Evolutionary conservation across 306 rosid genomes (phyloP), one percentile per base, ranked within the genome.

Genomic region (Geum urbanum): DNA sequence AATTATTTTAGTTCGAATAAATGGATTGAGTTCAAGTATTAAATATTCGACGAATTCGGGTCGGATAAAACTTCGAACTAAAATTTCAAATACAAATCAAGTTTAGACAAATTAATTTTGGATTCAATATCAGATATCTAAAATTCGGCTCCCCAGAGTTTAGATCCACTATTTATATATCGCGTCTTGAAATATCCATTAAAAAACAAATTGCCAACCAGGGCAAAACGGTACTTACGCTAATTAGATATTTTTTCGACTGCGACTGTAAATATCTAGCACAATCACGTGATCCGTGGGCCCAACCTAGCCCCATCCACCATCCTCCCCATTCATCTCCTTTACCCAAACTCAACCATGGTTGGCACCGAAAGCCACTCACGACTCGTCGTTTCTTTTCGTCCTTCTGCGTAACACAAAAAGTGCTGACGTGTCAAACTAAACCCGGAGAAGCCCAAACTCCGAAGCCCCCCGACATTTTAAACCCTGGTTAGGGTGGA

Each of bases 201-300:
- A 24, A 0, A 24, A 24, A 24, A 24, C 27, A 24, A 24, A 24
- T 0, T 24, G 27, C 39, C 5, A 2, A 4, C 3, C 1, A 14
- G 61, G 73, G 62, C 22, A 37, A 39, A 5, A 1, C 5, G 6
- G 78, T 74, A 39, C 35, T 57, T 67, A 16, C 5, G 0, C 7
- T 0, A 2, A 13, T 10, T 9, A 74, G 78, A 74, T 74, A 74
- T 24, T 24, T 74, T 74, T 66, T 57, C n/a, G 53, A 7, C n/a
- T n/a, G n/a, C 27, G 8, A 52, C 5, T 5, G 9, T 15, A 67
- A 67, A 71, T 74, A 74, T 73, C 8, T 24, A 20, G 40, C 35
- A 2, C 40, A 8, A 8, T 19, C 67, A 74, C 61, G 73, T 74
- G 73, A 66, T 1, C 5, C 0, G 4, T 20, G 51, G 78, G 1